Percentiles rank a stretch among this genome's conserved stretches.
phyloP scores from a whole-genome alignment of 1,284 basidiomycete genomes.

The Rhodotorula sp. region DNA sequence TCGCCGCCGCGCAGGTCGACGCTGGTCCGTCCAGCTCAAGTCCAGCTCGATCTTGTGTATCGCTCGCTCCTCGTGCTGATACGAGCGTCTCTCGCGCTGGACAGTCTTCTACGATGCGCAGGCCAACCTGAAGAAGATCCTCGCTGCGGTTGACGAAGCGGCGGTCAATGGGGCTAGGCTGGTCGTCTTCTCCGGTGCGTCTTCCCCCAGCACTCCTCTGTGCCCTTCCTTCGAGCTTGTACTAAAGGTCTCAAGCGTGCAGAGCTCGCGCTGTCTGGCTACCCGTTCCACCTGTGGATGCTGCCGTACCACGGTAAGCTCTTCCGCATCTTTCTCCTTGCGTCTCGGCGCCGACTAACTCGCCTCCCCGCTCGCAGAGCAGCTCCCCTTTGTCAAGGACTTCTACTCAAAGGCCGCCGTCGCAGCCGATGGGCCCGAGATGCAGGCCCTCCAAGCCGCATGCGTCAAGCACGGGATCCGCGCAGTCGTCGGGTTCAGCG shows the following conservation, averaged over 20 bases:
- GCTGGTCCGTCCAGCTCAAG: neutral
- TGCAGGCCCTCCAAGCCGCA: neutral
- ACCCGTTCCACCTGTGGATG: conserved; percentile 16
- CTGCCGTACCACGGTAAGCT: conserved; percentile 1
- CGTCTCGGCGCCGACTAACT: neutral
- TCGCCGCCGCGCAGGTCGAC: conserved; percentile 16
- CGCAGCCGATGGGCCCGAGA: conserved; percentile 12
- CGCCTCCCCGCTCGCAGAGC: neutral
- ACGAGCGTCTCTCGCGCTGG: neutral
- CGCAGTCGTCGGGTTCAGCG: conserved; percentile 18
- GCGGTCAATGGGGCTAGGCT: neutral
- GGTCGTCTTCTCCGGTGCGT: conserved; percentile 12
- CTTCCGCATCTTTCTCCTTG: neutral
- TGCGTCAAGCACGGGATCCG: neutral
- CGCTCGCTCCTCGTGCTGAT: neutral
- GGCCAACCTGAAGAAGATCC: conserved; percentile 8
- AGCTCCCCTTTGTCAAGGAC: neutral
- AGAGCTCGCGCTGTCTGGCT: conserved; percentile 16
- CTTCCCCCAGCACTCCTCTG: neutral
- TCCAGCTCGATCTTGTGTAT: neutral
- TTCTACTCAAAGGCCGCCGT: conserved; percentile 15
- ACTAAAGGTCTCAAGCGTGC: too few relatives aligned
- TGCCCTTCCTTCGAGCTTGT: too few relatives aligned
- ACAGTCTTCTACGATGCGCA: conserved; percentile 15
- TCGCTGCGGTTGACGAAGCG: conserved; percentile 9